These are phyloP conservation scores for Phaeomoniella chlamydospora DNA, from an alignment of 2,329 filamentous ascomycete species.

Conservation along the genomic window DNA sequence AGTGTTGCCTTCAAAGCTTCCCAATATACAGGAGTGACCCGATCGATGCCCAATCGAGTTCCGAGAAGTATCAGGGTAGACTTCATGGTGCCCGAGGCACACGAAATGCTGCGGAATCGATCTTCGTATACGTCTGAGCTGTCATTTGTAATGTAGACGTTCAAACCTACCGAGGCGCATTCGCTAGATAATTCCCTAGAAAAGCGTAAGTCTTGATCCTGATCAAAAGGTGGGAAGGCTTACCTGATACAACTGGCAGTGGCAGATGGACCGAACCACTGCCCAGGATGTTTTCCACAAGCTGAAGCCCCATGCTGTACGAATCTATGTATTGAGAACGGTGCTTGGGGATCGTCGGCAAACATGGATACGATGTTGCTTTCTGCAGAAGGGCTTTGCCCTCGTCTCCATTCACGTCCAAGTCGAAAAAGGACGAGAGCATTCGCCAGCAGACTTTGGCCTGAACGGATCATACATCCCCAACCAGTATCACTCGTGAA, in stretches of 20 bases:
- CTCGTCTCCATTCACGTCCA: conserved; percentile 73
- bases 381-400: conserved; percentile 44
- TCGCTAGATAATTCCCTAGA: conserved; percentile 59
- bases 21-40: conserved; percentile 89
- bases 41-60: conserved; percentile 81
- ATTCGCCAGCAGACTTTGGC: conserved; percentile 85
- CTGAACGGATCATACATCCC: conserved; percentile 97
- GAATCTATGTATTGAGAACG: conserved; percentile 91
- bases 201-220: conserved; percentile 1
- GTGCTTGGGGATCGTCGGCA: conserved; percentile 70
- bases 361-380: conserved; percentile 64
- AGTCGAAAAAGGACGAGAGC: conserved; percentile 57
- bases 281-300: conserved; percentile 87
- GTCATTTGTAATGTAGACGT: conserved; percentile 81
- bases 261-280: conserved; percentile 98
- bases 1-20: conserved; percentile 76
- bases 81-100: conserved; percentile 51
- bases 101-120: conserved; percentile 64
- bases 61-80: conserved; percentile 83
- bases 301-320: conserved; percentile 73
- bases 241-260: conserved; percentile 90
- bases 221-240: conserved; percentile 17
- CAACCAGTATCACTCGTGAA: conserved; percentile 93
- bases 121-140: conserved; percentile 90
- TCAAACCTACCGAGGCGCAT: conserved; percentile 46